Evolutionary conservation across 2,329 filamentous ascomycete species (phyloP).

Genomic region (Xylaria sp.): DNA sequence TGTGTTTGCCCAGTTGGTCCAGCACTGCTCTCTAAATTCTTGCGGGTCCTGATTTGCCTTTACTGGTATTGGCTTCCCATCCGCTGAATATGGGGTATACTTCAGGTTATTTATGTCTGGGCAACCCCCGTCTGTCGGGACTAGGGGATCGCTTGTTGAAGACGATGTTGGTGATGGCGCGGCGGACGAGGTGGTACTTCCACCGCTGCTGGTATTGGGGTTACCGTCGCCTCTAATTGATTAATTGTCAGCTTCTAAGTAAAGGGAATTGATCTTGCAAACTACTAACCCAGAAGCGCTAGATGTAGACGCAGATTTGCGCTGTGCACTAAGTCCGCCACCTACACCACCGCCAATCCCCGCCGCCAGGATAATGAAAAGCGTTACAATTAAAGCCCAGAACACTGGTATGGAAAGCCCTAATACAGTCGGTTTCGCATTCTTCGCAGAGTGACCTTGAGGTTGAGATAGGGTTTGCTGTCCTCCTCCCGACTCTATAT

Average conservation of each 20-base stretch:
- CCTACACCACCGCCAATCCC: slow-evolving; percentile 44
- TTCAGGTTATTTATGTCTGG: slow-evolving; percentile 39
- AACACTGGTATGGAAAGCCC: slow-evolving; percentile 44
- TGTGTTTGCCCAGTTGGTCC: slow-evolving; percentile 41
- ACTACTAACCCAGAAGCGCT: slow-evolving; percentile 30
- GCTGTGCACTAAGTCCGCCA: slow-evolving; percentile 40
- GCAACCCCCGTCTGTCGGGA: slow-evolving; percentile 43
- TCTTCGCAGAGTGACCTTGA: neutral
- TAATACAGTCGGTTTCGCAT: slow-evolving; percentile 28
- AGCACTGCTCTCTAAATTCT: slow-evolving; percentile 43
- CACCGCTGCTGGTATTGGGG: slow-evolving; percentile 7
- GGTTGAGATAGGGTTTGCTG: neutral
- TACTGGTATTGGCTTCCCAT: slow-evolving; percentile 42
- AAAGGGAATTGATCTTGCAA: neutral
- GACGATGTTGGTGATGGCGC: slow-evolving; percentile 23
- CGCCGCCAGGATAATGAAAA: slow-evolving; percentile 42
- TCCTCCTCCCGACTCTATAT: slow-evolving; percentile 1
- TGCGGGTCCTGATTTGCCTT: slow-evolving; percentile 32
- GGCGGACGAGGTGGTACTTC: slow-evolving; percentile 22
- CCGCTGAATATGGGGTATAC: slow-evolving; percentile 43
- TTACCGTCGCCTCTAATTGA: slow-evolving; percentile 2
- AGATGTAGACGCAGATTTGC: slow-evolving; percentile 27
- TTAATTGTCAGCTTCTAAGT: neutral
- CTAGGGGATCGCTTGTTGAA: slow-evolving; percentile 23
- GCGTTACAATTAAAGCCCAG: slow-evolving; percentile 40